A percentile compares a stretch with the other conserved stretches of the same genome.
Conservation (phyloP, 2,329 filamentous ascomycete genomes). For the Dactylellina leptospora region DNA sequence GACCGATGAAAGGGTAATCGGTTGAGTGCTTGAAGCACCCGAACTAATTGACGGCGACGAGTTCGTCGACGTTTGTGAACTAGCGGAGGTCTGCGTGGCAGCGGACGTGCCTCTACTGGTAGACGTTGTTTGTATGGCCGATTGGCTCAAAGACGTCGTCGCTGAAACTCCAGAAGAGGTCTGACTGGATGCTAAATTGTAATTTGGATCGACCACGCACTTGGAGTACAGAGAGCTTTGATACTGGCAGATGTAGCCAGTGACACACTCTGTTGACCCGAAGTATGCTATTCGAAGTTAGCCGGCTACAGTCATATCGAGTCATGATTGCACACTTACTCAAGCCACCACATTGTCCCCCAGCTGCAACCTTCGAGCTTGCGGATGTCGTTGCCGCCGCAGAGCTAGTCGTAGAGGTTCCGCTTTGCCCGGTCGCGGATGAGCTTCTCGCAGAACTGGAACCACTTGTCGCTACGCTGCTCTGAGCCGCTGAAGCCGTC, state of each 20-base stretch:
- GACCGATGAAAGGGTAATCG: too few species aligned
- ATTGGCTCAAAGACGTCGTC: too few species aligned
- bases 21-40: too few species aligned
- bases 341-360: constrained; percentile 62
- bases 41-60: too few species aligned
- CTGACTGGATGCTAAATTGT: too few species aligned
- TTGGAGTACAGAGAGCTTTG: constrained; percentile 62
- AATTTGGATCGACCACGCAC: constrained; percentile 59
- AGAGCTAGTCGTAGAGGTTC: background rate
- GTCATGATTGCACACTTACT: constrained; percentile 5
- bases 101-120: too few species aligned
- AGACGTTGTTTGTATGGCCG: too few species aligned
- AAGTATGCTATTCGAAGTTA: constrained; percentile 54
- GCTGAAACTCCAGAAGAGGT: too few species aligned
- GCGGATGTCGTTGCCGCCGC: background rate
- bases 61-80: too few species aligned
- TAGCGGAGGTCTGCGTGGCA: too few species aligned
- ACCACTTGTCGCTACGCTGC: background rate
- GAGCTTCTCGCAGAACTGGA: background rate
- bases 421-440: background rate
- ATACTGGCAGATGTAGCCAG: constrained; percentile 58
- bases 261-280: constrained; percentile 31
- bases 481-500: background rate
- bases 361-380: constrained; percentile 56
- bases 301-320: background rate